These are phyloP conservation scores for Paratinospora sagittata DNA, from an alignment of 164 flowering plant species.

Conservation along the genomic window DNA sequence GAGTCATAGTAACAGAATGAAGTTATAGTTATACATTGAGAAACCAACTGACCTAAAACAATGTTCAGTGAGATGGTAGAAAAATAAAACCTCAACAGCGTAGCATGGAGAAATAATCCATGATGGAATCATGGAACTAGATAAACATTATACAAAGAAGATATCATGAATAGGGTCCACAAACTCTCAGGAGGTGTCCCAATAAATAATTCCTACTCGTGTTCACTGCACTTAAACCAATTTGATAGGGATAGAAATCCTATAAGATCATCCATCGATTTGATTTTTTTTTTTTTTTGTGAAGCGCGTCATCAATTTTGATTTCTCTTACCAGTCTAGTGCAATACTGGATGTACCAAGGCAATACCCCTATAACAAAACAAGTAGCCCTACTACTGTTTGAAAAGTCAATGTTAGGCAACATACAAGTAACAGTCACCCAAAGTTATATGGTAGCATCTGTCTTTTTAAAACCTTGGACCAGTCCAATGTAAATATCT, in stretches of 20 bases:
- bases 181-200: not conserved
- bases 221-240: not conserved
- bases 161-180: not conserved
- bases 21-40: not conserved
- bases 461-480: not conserved
- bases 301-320: not conserved
- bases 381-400: not conserved
- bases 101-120: not conserved
- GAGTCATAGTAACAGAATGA: not conserved
- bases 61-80: not conserved
- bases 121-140: not conserved
- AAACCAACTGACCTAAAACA: not conserved
- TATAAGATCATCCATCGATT: not conserved
- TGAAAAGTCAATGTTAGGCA: not conserved
- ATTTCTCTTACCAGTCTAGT: not conserved
- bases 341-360: not conserved
- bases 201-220: not conserved
- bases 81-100: not conserved
- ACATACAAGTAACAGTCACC: not conserved
- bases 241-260: not conserved
- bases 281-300: too few species aligned
- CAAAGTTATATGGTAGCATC: not conserved
- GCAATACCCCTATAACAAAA: not conserved
- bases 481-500: not conserved
- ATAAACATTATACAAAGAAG: not conserved